phyloP scores from a whole-genome alignment of 176 grass and related monocot genomes.

The Oryza coarctata region DNA sequence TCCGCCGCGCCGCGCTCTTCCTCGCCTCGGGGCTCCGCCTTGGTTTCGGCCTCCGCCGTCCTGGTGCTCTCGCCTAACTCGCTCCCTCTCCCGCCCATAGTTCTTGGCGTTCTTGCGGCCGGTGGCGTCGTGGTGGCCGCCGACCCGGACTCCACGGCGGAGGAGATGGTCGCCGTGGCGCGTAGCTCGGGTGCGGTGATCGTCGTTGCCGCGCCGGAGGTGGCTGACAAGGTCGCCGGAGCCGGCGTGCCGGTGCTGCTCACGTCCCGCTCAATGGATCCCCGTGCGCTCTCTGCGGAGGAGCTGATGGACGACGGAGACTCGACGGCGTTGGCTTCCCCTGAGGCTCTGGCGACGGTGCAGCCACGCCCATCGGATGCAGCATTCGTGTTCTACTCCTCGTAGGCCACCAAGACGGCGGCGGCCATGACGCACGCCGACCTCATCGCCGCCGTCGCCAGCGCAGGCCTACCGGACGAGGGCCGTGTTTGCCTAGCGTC shows the following conservation, averaged over 20 bases:
- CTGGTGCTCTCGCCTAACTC: constrained; percentile 45
- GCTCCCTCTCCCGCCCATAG: constrained; percentile 39
- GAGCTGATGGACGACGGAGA: constrained; percentile 62
- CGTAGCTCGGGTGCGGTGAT: constrained; percentile 27
- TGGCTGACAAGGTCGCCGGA: constrained; percentile 23
- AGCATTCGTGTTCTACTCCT: constrained; percentile 35
- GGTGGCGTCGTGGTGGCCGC: constrained; percentile 42
- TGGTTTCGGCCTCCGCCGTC: constrained; percentile 49
- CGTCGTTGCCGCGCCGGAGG: constrained; percentile 20
- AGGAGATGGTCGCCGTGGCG: constrained; percentile 36
- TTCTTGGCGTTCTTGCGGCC: constrained; percentile 46
- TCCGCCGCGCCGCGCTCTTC: constrained; percentile 46
- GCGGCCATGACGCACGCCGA: constrained; percentile 39
- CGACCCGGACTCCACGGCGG: constrained; percentile 19
- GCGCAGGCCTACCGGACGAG: background rate
- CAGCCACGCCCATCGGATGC: background rate
- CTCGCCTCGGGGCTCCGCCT: constrained; percentile 50
- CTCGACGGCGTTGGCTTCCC: background rate
- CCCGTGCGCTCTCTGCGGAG: constrained; percentile 32
- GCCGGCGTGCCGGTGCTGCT: constrained; percentile 40
- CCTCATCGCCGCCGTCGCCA: background rate
- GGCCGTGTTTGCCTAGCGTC: constrained; percentile 30
- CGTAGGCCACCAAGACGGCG: background rate
- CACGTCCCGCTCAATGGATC: constrained; percentile 23
- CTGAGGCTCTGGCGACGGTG: background rate